These are phyloP conservation scores for Polyrhizophydium stewartii DNA, from an alignment of 371 early-diverging fungal genomes.

Conservation along the genomic window DNA sequence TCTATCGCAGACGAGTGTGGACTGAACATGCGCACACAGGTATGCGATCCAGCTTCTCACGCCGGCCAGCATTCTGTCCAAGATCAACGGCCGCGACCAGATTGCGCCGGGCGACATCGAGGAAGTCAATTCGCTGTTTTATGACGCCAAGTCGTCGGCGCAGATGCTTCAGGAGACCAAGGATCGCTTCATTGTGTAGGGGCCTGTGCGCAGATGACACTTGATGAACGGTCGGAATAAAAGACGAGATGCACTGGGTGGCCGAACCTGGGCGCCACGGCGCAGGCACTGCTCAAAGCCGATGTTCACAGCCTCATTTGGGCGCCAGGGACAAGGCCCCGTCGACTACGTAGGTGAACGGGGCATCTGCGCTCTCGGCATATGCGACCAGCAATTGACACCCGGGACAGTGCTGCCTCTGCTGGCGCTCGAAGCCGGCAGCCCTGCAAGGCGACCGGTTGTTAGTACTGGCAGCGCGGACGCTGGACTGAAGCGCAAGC, in stretches of 20 bases:
- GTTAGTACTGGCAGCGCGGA: no score
- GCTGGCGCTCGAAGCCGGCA: background rate
- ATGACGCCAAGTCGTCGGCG: conserved; percentile 88
- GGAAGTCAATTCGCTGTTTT: conserved; percentile 80
- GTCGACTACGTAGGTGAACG: background rate
- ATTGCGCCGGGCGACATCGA: conserved; percentile 81
- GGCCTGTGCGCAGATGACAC: no score
- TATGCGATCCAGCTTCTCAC: conserved; percentile 98
- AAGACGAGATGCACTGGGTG: no score
- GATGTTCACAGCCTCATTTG: no score
- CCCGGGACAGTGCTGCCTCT: background rate
- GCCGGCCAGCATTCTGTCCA: conserved; percentile 81
- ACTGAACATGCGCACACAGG: conserved; percentile 38
- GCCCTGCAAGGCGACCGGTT: no score
- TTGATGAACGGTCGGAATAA: no score
- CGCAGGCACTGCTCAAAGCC: no score
- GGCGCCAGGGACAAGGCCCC: background rate
- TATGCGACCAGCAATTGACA: background rate
- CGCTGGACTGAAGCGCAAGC: no score
- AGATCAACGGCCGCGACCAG: conserved; percentile 74
- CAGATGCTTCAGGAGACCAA: conserved; percentile 37
- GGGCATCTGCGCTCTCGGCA: background rate
- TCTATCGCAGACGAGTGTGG: background rate
- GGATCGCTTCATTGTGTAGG: conserved; percentile 27
- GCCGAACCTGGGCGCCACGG: no score